These are phyloP conservation scores for Pichia sp. DNA, from an alignment of 1,139 yeast species.

Conservation along the genomic window DNA sequence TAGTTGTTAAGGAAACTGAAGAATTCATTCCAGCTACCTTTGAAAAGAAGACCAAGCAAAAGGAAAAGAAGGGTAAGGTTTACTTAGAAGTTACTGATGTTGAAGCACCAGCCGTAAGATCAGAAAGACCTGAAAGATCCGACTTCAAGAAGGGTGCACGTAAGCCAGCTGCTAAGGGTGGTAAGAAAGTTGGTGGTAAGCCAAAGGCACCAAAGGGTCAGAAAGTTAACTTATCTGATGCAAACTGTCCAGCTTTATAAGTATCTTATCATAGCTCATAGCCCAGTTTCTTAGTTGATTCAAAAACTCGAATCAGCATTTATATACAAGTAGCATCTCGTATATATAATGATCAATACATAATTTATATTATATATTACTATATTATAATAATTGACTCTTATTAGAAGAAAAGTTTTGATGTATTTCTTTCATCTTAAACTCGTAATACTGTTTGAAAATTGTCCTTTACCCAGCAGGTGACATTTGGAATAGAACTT, in stretches of 20 bases:
- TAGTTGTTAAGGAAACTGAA: constrained; percentile 50
- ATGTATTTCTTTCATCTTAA: too few relatives aligned
- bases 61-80: constrained; percentile 62
- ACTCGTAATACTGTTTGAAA: too few relatives aligned
- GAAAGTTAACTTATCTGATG: constrained; percentile 30
- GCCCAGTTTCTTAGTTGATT: background rate
- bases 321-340: too few relatives aligned
- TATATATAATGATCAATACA: too few relatives aligned
- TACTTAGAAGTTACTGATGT: constrained; percentile 49
- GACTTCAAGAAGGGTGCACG: constrained; percentile 23
- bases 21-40: constrained; percentile 47
- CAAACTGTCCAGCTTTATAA: constrained; percentile 55
- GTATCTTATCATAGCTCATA: too few relatives aligned
- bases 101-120: constrained; percentile 2
- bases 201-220: constrained; percentile 4
- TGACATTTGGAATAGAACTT: too few relatives aligned
- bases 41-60: constrained; percentile 52
- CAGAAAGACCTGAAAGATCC: constrained; percentile 17
- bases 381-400: too few relatives aligned
- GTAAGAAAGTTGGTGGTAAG: constrained; percentile 11
- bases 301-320: too few relatives aligned
- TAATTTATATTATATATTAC: too few relatives aligned
- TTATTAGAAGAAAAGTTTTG: too few relatives aligned
- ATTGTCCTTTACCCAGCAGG: too few relatives aligned
- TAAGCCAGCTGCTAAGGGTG: constrained; percentile 8